Conservation (phyloP, 768 basidiomycete species). For the Amanita molliuscula region DNA sequence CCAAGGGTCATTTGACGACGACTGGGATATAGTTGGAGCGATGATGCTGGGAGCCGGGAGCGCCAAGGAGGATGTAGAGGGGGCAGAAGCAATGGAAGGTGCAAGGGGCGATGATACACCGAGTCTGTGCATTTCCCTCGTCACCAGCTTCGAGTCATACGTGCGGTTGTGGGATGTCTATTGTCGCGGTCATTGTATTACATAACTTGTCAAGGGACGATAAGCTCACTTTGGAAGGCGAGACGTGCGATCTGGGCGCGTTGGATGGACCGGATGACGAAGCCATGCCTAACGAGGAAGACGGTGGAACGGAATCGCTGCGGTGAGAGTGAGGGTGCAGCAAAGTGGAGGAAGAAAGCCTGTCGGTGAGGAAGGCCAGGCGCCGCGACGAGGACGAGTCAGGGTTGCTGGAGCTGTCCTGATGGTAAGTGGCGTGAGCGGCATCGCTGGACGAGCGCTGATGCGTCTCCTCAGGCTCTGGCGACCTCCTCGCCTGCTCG, state of each 20-base stretch:
- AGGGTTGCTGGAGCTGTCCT: slow-evolving; percentile 12
- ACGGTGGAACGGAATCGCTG: slow-evolving; percentile 27
- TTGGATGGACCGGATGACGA: slow-evolving; percentile 22
- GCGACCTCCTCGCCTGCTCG: slow-evolving; percentile 24
- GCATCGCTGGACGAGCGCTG: slow-evolving; percentile 39
- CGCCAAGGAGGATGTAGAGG: slow-evolving; percentile 39
- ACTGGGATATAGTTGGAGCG: slow-evolving; percentile 28
- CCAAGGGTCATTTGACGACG: slow-evolving; percentile 64
- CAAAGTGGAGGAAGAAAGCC: slow-evolving; percentile 29
- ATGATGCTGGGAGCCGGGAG: slow-evolving; percentile 29
- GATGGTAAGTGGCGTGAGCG: slow-evolving; percentile 24
- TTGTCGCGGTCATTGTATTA: slow-evolving; percentile 2
- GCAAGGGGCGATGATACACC: slow-evolving; percentile 46
- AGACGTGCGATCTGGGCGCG: slow-evolving; percentile 30
- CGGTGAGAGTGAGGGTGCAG: slow-evolving; percentile 20
- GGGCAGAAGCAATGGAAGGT: slow-evolving; percentile 37
- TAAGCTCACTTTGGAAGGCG: slow-evolving; percentile 38
- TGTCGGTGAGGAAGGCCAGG: slow-evolving; percentile 32
- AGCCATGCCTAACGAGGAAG: slow-evolving; percentile 22
- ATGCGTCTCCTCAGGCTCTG: slow-evolving; percentile 24
- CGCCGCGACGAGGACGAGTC: slow-evolving; percentile 11
- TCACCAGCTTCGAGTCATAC: slow-evolving; percentile 72
- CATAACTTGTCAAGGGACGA: slow-evolving; percentile 7
- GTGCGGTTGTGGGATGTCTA: slow-evolving; percentile 57
- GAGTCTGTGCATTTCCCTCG: slow-evolving; percentile 79